Evolutionary conservation across 441 rosid species (phyloP).

Genomic region (Corymbia citriodora): DNA sequence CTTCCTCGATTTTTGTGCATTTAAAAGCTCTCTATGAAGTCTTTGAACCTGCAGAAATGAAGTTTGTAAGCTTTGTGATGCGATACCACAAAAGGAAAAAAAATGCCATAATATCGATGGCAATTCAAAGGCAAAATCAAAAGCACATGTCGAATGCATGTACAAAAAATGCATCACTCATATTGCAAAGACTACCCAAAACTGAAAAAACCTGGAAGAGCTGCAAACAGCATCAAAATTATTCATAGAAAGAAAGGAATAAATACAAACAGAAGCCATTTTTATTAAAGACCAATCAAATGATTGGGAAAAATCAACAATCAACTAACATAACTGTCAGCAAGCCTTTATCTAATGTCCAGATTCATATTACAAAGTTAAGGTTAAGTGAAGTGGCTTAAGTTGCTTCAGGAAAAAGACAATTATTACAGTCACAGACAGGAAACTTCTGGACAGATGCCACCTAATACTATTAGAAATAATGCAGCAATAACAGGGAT

Average conservation of each 20-base stretch:
- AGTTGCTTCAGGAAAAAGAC: background rate
- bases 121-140: background rate
- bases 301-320: background rate
- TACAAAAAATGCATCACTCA: background rate
- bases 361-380: background rate
- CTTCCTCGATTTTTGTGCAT: constrained; percentile 69
- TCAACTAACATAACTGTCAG: background rate
- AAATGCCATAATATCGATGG: background rate
- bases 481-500: background rate
- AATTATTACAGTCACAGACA: background rate
- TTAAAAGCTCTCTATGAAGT: constrained; percentile 56
- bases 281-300: background rate
- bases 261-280: background rate
- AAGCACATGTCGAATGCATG: background rate
- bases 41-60: constrained; percentile 57
- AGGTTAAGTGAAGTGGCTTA: background rate
- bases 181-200: background rate
- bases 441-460: background rate
- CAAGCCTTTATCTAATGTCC: background rate
- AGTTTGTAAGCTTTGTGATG: background rate
- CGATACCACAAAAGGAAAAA: background rate
- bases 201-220: background rate
- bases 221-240: background rate
- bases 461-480: background rate
- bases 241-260: background rate